Evolutionary conservation across 2,329 filamentous ascomycete species (phyloP), one percentile per base, ranked within the genome.

Genomic region (Zymoseptoria passerinii): DNA sequence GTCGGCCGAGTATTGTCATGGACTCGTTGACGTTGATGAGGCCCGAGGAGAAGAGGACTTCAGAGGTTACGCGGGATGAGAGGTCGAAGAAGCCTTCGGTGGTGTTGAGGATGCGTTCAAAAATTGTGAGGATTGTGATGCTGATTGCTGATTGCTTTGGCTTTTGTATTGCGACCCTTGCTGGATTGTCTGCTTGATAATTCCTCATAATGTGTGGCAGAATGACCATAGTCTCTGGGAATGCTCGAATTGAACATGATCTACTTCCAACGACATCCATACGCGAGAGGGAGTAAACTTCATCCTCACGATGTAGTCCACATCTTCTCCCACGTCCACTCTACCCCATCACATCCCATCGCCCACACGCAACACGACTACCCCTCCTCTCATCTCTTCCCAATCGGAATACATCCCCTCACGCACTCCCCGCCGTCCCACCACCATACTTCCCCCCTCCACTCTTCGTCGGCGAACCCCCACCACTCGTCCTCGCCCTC

Each of bases 381-480:
- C 13, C 13, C 7, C 4, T n/a, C 4, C 35, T 44, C 35, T 44
- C 23, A 23, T 23, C 23, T 23, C 23, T 23, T 23, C 23, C 23
- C 23, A 23, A 4, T 23, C n/a, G 23, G 4, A 23, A 23, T 23
- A 2, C 23, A 23, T 4, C 35, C 16, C n/a, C 49, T 50, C 16
- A 27, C 13, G 52, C 28, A 28, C 16, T 44, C 13, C 53, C 2
- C 48, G 18, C 19, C 9, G 18, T 44, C 9, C 35, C 50, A 49
- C 54, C 53, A 48, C 70, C 70, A 55, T 61, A 67, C 63, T 70
- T 68, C 27, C 63, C 65, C 27, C 73, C 71, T 19, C 70, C 71
- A 54, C 70, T 66, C 65, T 75, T 74, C n/a, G 69, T 66, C 57
- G 73, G 55, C 61, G 72, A 72, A 10, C 73, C 71, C 13, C 66